These are phyloP conservation scores for Periglandula ipomoeae DNA, from an alignment of 2,329 filamentous ascomycete species.

Conservation along the genomic window DNA sequence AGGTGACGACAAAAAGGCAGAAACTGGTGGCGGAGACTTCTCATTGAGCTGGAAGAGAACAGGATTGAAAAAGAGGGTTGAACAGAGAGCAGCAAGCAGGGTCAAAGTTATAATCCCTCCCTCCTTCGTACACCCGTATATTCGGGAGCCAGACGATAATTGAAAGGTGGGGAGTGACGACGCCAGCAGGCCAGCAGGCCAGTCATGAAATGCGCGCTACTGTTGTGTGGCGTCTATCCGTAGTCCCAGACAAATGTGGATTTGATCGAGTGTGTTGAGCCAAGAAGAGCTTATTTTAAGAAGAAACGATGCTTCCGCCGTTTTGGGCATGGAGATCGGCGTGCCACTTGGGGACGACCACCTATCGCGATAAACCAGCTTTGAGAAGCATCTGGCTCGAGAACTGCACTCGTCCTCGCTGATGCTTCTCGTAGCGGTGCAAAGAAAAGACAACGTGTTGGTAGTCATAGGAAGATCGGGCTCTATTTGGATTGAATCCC, in stretches of 20 bases:
- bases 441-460: too few relatives aligned
- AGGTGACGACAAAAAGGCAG: not conserved
- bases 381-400: too few relatives aligned
- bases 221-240: not conserved
- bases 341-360: not conserved
- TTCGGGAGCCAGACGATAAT: not conserved
- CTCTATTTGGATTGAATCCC: not conserved
- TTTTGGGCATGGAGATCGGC: not conserved
- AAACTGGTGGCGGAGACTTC: too few relatives aligned
- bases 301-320: not conserved
- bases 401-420: too few relatives aligned
- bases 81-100: not conserved
- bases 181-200: not conserved
- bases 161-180: not conserved
- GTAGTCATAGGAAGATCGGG: too few relatives aligned
- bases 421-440: too few relatives aligned
- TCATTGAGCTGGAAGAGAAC: too few relatives aligned
- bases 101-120: not conserved
- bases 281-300: not conserved
- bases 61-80: not conserved
- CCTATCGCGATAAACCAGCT: not conserved
- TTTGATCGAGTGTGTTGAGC: not conserved
- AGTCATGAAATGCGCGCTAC: not conserved
- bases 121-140: not conserved
- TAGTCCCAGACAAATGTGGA: not conserved